Evolutionary conservation across 2,329 filamentous ascomycete species (phyloP), one percentile per base, ranked within the genome.

Genomic region (Verticillium dahliae): DNA sequence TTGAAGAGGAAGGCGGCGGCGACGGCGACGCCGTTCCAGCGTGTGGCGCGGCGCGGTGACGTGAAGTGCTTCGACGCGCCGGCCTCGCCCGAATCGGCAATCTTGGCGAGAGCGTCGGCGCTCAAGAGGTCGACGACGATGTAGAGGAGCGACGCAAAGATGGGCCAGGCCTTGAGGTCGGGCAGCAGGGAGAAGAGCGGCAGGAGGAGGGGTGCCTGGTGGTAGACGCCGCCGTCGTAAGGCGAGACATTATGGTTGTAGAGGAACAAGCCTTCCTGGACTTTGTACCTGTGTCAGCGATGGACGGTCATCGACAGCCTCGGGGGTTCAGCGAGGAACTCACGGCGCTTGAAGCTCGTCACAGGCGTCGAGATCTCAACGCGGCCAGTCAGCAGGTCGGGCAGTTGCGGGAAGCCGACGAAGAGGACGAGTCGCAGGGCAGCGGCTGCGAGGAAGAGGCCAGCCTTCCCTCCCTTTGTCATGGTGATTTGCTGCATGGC

Each of bases 331-430:
- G 55, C 56, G 22, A 58, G 33, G 5, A 52, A 76, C 89, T 75
- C 82, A 96, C 93, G 81, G 85, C 95, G 86, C 81, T 98, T 98
- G 85, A 97, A 99, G 84, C 94, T 97, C 69, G 92, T 97, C 56
- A 98, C 90, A 45, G 95, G 94, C 27, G 95, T 99, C 55, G 95
- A 97, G 70, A 99, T 90, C 81, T 99, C 95, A 69, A 97, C 95
- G 72, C 95, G 90, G 66, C 90, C 90, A 22, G 92, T 95, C 65
- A 99, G 82, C 65, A 97, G 82, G 73, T 92, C 88, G 59, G 94
- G 91, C 50, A 99, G 81, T 41, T 85, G 85, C 65, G 95, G 93
- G 72, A 97, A 97, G 62, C 87, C 81, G 62, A 88, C 81, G 73
- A 92, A 93, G 60, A 98, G 84, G 61, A 91, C 77, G 63, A 98